Evolutionary conservation across 225 moss, liverwort and hornwort species (phyloP).

Genomic region (Asterella californica): DNA sequence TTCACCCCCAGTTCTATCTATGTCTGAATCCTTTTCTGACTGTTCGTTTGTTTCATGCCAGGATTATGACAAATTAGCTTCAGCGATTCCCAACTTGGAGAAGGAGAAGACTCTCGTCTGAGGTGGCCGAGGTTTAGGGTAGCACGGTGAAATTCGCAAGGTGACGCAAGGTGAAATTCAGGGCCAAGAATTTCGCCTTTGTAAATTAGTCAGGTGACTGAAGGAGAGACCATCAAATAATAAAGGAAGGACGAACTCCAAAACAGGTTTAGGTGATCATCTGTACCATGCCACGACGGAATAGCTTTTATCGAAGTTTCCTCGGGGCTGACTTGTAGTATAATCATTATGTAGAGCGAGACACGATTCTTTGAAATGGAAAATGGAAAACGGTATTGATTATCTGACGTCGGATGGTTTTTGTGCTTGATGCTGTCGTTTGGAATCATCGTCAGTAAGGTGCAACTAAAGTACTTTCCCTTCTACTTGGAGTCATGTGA

Average conservation of each 20-base stretch:
- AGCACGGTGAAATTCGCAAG: neutral
- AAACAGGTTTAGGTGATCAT: neutral
- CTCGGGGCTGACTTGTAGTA: neutral
- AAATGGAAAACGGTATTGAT: neutral
- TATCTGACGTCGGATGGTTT: neutral
- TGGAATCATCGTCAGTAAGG: too few relatives aligned
- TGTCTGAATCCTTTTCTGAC: neutral
- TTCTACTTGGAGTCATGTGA: too few relatives aligned
- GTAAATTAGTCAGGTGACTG: conserved; percentile 9
- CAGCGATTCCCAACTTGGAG: conserved; percentile 1
- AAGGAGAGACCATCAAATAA: neutral
- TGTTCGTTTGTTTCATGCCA: neutral
- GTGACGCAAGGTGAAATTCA: neutral
- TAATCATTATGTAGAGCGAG: neutral
- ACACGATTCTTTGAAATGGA: neutral
- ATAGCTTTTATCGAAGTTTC: neutral
- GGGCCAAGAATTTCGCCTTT: neutral
- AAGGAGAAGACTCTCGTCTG: conserved; percentile 6
- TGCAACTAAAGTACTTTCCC: neutral
- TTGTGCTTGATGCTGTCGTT: too few relatives aligned
- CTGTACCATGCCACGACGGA: neutral
- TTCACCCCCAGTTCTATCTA: too few relatives aligned
- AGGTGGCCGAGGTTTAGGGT: neutral
- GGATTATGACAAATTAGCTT: conserved; percentile 12
- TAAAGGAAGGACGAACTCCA: neutral